Percentiles rank a stretch among this genome's conserved stretches.
Conservation (phyloP, 1,284 basidiomycete species). For the Melampsora larici-populina region DNA sequence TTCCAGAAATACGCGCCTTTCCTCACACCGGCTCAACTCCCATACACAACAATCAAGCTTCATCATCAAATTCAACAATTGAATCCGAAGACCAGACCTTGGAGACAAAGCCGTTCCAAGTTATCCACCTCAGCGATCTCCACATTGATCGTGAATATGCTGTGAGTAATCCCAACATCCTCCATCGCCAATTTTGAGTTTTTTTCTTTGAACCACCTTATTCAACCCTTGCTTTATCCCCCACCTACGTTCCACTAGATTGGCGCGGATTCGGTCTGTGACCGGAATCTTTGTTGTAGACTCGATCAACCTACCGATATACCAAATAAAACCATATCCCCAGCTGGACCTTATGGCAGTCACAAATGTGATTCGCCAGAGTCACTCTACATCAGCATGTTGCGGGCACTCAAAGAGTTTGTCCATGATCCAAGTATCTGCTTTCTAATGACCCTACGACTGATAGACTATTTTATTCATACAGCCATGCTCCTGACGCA, state of each 20-base stretch:
- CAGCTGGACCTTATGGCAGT: slow-evolving; percentile 59
- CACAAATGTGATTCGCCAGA: slow-evolving; percentile 60
- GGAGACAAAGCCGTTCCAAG: slow-evolving; percentile 46
- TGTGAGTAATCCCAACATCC: slow-evolving; percentile 47
- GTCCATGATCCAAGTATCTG: slow-evolving; percentile 2
- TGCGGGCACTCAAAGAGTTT: slow-evolving; percentile 56
- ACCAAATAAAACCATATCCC: slow-evolving; percentile 45
- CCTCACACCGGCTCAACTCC: neutral
- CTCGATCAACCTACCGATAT: slow-evolving; percentile 44
- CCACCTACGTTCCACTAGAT: slow-evolving; percentile 31
- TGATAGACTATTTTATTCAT: neutral
- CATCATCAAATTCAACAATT: neutral
- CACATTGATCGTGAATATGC: slow-evolving; percentile 53
- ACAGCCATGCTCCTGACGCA: slow-evolving; percentile 53
- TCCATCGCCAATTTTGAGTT: neutral
- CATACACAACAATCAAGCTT: neutral
- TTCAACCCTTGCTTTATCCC: neutral
- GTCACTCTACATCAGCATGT: slow-evolving; percentile 60
- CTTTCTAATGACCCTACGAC: neutral
- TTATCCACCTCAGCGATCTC: slow-evolving; percentile 51
- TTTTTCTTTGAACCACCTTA: neutral
- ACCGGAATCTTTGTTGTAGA: slow-evolving; percentile 63
- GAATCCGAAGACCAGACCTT: neutral
- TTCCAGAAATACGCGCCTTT: slow-evolving; percentile 2
- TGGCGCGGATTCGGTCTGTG: slow-evolving; percentile 61